A percentile compares a stretch with the other conserved stretches of the same genome.
phyloP scores from a whole-genome alignment of 2,329 filamentous ascomycete species.

The Cryphonectria carpinicola region DNA sequence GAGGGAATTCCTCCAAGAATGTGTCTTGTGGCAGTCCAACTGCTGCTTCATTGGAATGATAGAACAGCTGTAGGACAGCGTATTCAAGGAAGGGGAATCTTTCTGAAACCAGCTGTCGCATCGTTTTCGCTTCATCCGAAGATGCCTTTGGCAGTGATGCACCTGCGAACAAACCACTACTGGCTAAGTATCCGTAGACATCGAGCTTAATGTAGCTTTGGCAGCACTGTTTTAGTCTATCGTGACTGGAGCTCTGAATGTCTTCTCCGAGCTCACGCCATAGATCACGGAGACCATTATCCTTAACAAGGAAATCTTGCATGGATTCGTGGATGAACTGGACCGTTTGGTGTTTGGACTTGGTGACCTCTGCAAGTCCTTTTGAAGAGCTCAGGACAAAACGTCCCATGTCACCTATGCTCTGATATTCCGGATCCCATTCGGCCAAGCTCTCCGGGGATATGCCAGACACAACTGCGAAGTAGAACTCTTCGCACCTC shows the following conservation, averaged over 20 bases:
- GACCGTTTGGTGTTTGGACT: conserved; percentile 30
- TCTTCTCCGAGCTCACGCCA: conserved; percentile 27
- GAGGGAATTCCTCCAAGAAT: conserved; percentile 15
- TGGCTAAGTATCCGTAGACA: background rate
- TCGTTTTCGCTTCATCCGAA: conserved; percentile 14
- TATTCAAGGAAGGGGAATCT: conserved; percentile 21
- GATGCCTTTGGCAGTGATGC: background rate
- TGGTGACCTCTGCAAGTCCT: conserved; percentile 49
- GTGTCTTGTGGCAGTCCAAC: background rate
- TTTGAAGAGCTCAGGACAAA: conserved; percentile 49
- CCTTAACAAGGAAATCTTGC: conserved; percentile 29
- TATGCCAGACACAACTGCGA: conserved; percentile 43
- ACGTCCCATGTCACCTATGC: conserved; percentile 33
- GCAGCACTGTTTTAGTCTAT: conserved; percentile 28
- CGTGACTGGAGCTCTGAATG: conserved; percentile 28
- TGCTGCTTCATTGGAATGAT: conserved; percentile 18
- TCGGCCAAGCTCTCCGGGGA: conserved; percentile 31
- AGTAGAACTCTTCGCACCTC: conserved; percentile 47
- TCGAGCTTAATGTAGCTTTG: background rate
- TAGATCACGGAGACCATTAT: conserved; percentile 23
- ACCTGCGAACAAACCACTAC: background rate
- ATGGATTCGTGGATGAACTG: conserved; percentile 17
- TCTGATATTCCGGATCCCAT: conserved; percentile 33
- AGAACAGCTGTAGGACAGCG: background rate
- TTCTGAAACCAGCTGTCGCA: background rate